Evolutionary conservation across 2,329 filamentous ascomycete genomes (phyloP).

Genomic region (Hymenoscyphus scutula): DNA sequence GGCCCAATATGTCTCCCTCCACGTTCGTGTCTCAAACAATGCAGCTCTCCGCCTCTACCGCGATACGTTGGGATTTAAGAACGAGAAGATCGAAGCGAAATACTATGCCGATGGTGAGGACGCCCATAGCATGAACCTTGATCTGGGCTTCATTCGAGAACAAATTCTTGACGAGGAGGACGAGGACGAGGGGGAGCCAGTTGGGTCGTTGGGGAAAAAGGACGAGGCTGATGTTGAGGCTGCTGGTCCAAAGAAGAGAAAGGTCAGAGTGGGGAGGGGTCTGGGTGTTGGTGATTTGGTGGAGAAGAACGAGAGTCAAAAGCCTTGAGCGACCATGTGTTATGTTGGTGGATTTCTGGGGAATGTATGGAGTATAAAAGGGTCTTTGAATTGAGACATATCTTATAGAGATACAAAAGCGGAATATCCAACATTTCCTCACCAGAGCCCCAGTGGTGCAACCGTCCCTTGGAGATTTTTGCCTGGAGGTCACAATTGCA

Average conservation of each 20-base stretch:
- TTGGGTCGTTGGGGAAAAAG: slow-evolving; percentile 61
- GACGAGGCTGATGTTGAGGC: slow-evolving; percentile 45
- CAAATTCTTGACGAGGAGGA: slow-evolving; percentile 50
- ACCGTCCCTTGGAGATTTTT: not conserved
- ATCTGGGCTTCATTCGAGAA: slow-evolving; percentile 60
- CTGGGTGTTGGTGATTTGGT: slow-evolving; percentile 78
- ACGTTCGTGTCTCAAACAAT: slow-evolving; percentile 91
- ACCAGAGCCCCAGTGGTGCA: not conserved
- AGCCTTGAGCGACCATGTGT: slow-evolving; percentile 30
- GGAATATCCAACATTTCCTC: not conserved
- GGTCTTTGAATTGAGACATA: not conserved
- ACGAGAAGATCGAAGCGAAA: slow-evolving; percentile 80
- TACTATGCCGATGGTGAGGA: slow-evolving; percentile 99
- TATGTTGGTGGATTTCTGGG: not conserved
- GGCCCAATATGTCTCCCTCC: slow-evolving; percentile 89
- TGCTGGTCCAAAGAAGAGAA: slow-evolving; percentile 60
- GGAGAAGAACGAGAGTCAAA: slow-evolving; percentile 64
- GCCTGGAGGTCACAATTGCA: not conserved
- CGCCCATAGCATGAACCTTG: slow-evolving; percentile 89
- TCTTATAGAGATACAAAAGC: not conserved
- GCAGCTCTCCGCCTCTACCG: slow-evolving; percentile 91
- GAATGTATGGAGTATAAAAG: slow-evolving; percentile 20
- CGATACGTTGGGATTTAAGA: slow-evolving; percentile 84
- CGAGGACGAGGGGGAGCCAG: slow-evolving; percentile 63
- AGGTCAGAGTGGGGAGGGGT: slow-evolving; percentile 79